Evolutionary conservation across 2,329 filamentous ascomycete species (phyloP).

Genomic region (Penicillium oxalicum): DNA sequence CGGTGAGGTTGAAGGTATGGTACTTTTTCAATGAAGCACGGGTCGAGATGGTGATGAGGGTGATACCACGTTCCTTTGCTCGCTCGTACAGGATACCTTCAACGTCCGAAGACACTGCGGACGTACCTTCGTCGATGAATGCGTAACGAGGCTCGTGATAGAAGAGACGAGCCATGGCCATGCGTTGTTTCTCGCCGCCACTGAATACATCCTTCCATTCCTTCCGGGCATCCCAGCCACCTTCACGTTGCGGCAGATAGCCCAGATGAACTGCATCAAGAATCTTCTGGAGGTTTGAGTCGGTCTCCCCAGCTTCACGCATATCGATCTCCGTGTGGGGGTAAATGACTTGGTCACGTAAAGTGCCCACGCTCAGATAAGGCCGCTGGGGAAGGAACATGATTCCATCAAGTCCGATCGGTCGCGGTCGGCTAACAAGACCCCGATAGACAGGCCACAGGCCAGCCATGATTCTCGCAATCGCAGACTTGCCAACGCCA

Average conservation of each 20-base stretch:
- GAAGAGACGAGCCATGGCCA: constrained; percentile 81
- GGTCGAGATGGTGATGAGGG: constrained; percentile 91
- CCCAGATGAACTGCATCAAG: constrained; percentile 80
- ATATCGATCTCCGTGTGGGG: constrained; percentile 93
- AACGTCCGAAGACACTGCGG: constrained; percentile 87
- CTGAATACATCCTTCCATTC: constrained; percentile 99
- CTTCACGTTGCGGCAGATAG: constrained; percentile 85
- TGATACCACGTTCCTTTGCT: constrained; percentile 89
- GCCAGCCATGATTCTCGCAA: constrained; percentile 79
- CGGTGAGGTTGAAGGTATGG: constrained; percentile 81
- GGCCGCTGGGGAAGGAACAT: constrained; percentile 97
- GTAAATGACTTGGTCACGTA: constrained; percentile 96
- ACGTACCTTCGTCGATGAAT: constrained; percentile 92
- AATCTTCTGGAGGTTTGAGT: constrained; percentile 69
- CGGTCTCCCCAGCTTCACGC: constrained; percentile 70
- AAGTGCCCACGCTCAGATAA: constrained; percentile 83
- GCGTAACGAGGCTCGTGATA: constrained; percentile 95
- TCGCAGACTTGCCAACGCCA: constrained; percentile 86
- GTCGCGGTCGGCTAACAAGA: constrained; percentile 78
- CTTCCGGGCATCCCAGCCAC: constrained; percentile 93
- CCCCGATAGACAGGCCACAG: constrained; percentile 96
- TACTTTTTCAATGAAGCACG: constrained; percentile 92
- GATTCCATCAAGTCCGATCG: constrained; percentile 77
- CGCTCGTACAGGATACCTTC: constrained; percentile 90
- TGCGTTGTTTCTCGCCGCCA: constrained; percentile 93